These are phyloP conservation scores for Lantana camara DNA, from an alignment of 257 asterid genomes.

Conservation along the genomic window DNA sequence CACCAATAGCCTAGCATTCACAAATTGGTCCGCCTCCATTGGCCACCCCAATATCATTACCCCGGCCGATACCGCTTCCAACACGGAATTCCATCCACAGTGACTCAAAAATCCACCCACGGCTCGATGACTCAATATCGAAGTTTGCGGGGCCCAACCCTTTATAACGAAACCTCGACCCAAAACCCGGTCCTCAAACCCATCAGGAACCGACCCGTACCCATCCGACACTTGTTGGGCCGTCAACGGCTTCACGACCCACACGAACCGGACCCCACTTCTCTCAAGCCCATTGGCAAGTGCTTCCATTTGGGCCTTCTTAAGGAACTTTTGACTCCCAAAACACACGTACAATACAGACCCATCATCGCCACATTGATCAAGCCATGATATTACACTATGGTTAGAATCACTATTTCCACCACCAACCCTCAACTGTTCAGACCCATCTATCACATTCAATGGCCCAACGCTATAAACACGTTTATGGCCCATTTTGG, in stretches of 20 bases:
- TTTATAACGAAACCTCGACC: constrained; percentile 51
- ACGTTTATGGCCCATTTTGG: constrained; percentile 43
- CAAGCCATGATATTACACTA: constrained; percentile 48
- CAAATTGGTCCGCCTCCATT: constrained; percentile 89
- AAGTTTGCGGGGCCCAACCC: constrained; percentile 80
- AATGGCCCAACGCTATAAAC: constrained; percentile 62
- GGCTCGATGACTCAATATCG: constrained; percentile 57
- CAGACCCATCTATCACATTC: constrained; percentile 37
- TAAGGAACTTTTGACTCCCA: constrained; percentile 68
- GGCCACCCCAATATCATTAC: constrained; percentile 84
- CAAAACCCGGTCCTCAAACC: constrained; percentile 51
- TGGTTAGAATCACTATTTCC: background rate
- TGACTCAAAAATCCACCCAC: constrained; percentile 74
- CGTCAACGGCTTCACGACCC: constrained; percentile 46
- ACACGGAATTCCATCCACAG: constrained; percentile 77
- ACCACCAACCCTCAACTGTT: constrained; percentile 15
- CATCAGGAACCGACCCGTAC: constrained; percentile 46
- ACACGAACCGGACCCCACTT: constrained; percentile 61
- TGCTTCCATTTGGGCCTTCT: constrained; percentile 60
- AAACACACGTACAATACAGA: constrained; percentile 73
- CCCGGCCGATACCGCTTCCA: constrained; percentile 61
- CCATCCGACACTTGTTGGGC: constrained; percentile 57
- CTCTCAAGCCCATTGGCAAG: constrained; percentile 59
- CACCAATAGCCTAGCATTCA: constrained; percentile 49
- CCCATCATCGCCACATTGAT: constrained; percentile 40